phyloP scores from a whole-genome alignment of 768 basidiomycete genomes.

The Mycena pura region DNA sequence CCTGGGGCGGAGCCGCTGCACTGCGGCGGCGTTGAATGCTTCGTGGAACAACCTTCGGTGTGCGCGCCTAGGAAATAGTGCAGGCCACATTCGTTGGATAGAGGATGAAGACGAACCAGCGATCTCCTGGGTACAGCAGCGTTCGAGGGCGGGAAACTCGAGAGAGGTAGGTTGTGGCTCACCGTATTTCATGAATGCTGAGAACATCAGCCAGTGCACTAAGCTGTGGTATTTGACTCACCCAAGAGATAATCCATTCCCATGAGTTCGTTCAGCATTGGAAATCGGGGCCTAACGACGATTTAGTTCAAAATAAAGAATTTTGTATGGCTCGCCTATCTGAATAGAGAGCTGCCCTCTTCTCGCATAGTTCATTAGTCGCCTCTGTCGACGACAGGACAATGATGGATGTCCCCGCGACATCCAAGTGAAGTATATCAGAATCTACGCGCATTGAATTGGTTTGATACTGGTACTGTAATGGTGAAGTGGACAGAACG shows the following conservation, averaged over 20 bases:
- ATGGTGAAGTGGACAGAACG: too few species aligned
- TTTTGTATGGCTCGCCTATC: conserved; percentile 38
- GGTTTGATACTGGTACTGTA: too few species aligned
- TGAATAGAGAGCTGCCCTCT: conserved; percentile 49
- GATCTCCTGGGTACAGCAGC: background rate
- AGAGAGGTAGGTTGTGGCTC: conserved; percentile 8
- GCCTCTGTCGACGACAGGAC: conserved; percentile 43
- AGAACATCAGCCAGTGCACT: background rate
- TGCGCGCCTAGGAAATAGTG: conserved; percentile 52
- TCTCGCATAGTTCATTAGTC: conserved; percentile 49
- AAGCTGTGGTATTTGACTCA: background rate
- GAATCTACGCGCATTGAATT: conserved; percentile 30
- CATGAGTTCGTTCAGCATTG: conserved; percentile 42
- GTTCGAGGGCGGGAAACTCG: background rate
- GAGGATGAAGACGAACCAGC: background rate
- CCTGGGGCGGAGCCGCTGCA: conserved; percentile 36
- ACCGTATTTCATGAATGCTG: conserved; percentile 43
- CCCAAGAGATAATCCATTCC: conserved; percentile 45
- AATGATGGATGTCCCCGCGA: conserved; percentile 40
- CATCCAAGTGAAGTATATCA: conserved; percentile 37
- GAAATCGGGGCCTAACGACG: conserved; percentile 32
- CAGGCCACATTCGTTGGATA: too few species aligned
- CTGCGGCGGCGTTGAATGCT: conserved; percentile 45
- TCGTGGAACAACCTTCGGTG: conserved; percentile 48
- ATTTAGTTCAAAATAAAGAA: background rate